Percentiles rank a stretch among this genome's conserved stretches.
These are phyloP conservation scores for Umbelopsis ramanniana DNA, from an alignment of 192 early-diverging fungal species.

Conservation along the genomic window DNA sequence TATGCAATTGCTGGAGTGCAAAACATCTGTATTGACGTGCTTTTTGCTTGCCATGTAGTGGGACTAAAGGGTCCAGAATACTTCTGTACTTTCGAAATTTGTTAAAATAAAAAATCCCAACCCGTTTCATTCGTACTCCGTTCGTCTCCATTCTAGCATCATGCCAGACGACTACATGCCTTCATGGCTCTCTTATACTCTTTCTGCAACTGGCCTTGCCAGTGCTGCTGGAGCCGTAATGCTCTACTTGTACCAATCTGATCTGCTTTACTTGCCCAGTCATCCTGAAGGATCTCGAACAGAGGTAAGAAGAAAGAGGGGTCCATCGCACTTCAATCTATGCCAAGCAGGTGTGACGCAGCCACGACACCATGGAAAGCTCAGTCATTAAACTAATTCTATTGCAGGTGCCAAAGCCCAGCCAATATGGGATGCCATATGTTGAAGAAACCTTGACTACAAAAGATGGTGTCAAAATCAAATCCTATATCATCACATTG, in stretches of 20 bases:
- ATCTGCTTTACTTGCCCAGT: conserved; percentile 78
- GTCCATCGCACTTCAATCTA: background rate
- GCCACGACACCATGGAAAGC: background rate
- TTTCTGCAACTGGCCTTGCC: conserved; percentile 49
- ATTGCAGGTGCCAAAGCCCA: conserved; percentile 68
- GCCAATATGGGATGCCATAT: conserved; percentile 68
- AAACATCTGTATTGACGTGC: background rate
- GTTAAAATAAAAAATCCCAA: too few relatives aligned
- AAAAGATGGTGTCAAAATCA: conserved; percentile 79
- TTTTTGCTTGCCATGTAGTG: background rate
- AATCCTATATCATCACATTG: conserved; percentile 77
- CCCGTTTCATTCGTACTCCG: conserved; percentile 5
- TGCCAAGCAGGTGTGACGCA: background rate
- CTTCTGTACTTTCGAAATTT: too few relatives aligned
- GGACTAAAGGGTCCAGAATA: background rate
- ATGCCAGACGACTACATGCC: conserved; percentile 23
- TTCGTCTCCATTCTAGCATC: conserved; percentile 4
- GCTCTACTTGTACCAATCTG: conserved; percentile 75
- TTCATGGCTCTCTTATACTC: conserved; percentile 48
- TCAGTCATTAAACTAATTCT: background rate
- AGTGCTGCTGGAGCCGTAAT: conserved; percentile 49
- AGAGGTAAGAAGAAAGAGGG: conserved; percentile 36
- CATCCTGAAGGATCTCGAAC: conserved; percentile 59
- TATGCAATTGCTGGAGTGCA: background rate
- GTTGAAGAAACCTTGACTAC: conserved; percentile 75